These are phyloP conservation scores for Omphalea diandra DNA, from an alignment of 441 rosid genomes.

Conservation along the genomic window DNA sequence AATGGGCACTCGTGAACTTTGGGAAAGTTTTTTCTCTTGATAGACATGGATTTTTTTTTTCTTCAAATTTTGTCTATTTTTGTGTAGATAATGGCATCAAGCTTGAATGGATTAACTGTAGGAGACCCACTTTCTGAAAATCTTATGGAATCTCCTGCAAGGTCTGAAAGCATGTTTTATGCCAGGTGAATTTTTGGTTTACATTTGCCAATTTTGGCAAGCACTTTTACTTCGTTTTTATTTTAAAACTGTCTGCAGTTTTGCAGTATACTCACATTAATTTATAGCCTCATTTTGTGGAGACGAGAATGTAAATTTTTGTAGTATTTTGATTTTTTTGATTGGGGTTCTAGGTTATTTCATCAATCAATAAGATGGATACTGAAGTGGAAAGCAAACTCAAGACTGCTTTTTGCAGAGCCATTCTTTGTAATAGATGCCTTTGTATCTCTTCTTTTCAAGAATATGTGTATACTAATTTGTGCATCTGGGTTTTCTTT, in stretches of 20 bases:
- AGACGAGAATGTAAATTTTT: neutral
- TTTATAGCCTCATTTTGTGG: neutral
- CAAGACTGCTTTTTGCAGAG: neutral
- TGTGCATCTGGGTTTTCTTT: neutral
- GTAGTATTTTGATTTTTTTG: too few species aligned
- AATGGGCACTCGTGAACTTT: too few species aligned
- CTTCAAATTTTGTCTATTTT: neutral
- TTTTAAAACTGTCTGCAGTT: neutral
- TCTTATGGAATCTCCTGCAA: constrained; percentile 84
- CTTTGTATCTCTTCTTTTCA: neutral
- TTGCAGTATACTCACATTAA: neutral
- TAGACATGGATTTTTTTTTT: neutral
- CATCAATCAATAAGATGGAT: neutral
- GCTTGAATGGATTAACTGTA: constrained; percentile 93
- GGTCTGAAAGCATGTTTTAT: constrained; percentile 58
- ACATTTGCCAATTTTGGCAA: neutral
- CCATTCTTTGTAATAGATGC: neutral
- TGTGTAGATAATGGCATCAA: constrained; percentile 89
- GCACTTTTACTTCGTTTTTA: neutral
- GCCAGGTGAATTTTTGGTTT: constrained; percentile 38
- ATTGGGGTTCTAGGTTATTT: neutral
- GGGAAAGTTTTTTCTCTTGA: neutral
- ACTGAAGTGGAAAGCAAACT: neutral
- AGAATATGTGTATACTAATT: neutral
- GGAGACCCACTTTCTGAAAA: constrained; percentile 81